Base-by-base conservation (phyloP, 257 asterid species). In the Jacaranda mimosifolia region DNA sequence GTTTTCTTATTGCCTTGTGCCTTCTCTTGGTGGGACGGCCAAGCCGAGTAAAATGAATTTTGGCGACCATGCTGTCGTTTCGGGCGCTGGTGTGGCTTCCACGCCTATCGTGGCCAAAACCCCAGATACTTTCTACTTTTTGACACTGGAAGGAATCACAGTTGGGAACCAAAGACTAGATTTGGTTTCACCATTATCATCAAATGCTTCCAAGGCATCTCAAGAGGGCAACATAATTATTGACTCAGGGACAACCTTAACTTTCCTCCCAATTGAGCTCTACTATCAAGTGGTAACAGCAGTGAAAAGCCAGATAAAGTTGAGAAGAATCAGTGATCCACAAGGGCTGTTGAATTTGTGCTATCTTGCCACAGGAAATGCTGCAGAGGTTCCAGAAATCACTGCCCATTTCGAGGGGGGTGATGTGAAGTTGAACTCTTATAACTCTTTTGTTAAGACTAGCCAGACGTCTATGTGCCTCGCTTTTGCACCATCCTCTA, bases 1-100 rank as follows among this genome's bases (percentile, higher is more conserved):
- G 48, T 94, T 94, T 65, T 94, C 97, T 0, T 91, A 91, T 1
- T 94, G 98, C 72, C 85, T 94, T 21, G 86, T 84, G 9, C 89
- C 92, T 0, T 5, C 17, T 0, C 7, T 19, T 0, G 35, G 57
- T 0, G 74, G 21, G 35, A 70, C 18, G 1, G n/a, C 72, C 8
- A 66, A 57, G 46, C 64, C 91, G 0, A 88, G 94, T 13, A 89
- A 75, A 62, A 76, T 94, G 79, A 82, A 68, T 19, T 88, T 91
- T 12, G 96, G 97, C 3, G 51, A 72, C 10, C 18, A 64, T 0
- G 89, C 83, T 0, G 82, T 63, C 12, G 74, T 89, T 10, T 77
- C 84, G 7, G 92, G 91, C 3, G 58, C 7, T 0, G 85, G 87
- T 0, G 86, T 81, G 14, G 90, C 77, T 38, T 63, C 88, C 13